Percentiles rank a stretch among this genome's conserved stretches.
Conservation (phyloP, 768 basidiomycete genomes). For the Tubosaeta sp. region DNA sequence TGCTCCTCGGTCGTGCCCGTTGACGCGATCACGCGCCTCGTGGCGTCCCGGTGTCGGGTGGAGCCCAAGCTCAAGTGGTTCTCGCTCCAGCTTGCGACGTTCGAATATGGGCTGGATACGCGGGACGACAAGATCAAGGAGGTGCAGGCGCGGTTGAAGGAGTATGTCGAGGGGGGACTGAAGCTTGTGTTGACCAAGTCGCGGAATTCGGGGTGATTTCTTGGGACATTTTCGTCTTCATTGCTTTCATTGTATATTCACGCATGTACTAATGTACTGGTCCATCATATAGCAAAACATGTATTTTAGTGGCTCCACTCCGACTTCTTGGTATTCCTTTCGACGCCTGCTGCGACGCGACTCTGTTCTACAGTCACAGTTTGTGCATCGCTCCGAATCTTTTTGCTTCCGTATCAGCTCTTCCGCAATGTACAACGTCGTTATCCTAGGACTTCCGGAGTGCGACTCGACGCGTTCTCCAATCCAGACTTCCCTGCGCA, state of each 20-base stretch:
- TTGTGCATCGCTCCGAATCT: no score
- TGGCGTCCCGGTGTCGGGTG: slow-evolving; percentile 20
- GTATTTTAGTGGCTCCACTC: no score
- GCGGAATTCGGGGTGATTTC: slow-evolving; percentile 7
- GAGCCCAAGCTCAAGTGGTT: slow-evolving; percentile 15
- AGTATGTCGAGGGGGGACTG: slow-evolving; percentile 22
- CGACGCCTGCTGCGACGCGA: no score
- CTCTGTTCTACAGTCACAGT: no score
- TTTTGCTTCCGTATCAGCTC: no score
- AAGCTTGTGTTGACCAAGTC: slow-evolving; percentile 24
- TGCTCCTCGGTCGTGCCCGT: slow-evolving; percentile 23
- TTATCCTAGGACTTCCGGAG: no score
- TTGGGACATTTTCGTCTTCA: background rate
- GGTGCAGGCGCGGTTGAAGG: slow-evolving; percentile 8
- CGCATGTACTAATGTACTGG: no score
- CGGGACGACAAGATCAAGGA: slow-evolving; percentile 26
- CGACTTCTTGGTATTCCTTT: no score
- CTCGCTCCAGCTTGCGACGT: slow-evolving; percentile 24
- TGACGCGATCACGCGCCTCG: slow-evolving; percentile 21
- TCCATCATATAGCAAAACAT: no score
- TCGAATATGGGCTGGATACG: slow-evolving; percentile 28
- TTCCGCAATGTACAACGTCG: no score
- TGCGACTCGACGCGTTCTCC: no score
- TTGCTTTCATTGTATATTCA: background rate
- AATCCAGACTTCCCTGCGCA: no score